Conservation (phyloP, 1,139 yeast genomes). For the Yamadazyma membranifaciens region DNA sequence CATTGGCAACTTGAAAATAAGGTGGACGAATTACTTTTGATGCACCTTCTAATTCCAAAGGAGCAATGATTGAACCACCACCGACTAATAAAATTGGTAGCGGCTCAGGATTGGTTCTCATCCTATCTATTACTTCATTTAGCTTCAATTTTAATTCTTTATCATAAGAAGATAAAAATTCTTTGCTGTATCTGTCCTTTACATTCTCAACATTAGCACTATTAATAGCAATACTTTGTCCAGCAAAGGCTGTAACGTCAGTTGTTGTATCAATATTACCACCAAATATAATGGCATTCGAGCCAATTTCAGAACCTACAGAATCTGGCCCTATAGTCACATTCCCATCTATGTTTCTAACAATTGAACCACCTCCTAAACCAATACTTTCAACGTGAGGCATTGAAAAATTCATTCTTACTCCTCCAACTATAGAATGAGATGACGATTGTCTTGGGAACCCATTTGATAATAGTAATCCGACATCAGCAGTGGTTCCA, state of each 20-base stretch:
- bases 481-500: conserved; percentile 47
- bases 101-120: conserved; percentile 42
- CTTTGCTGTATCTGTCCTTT: neutral
- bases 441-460: conserved; percentile 40
- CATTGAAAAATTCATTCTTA: conserved; percentile 42
- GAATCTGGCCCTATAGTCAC: conserved; percentile 42
- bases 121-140: conserved; percentile 34
- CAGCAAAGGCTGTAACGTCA: conserved; percentile 28
- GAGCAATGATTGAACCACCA: conserved; percentile 44
- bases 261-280: conserved; percentile 34
- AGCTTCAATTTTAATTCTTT: conserved; percentile 24
- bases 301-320: conserved; percentile 33
- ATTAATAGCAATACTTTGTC: conserved; percentile 1
- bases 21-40: conserved; percentile 34
- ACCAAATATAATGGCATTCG: conserved; percentile 32
- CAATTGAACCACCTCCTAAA: conserved; percentile 45
- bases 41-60: conserved; percentile 34
- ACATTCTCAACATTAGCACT: neutral
- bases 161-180: conserved; percentile 14
- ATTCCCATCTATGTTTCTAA: conserved; percentile 18
- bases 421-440: conserved; percentile 38
- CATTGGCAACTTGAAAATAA: conserved; percentile 40
- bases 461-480: conserved; percentile 34
- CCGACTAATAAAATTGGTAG: conserved; percentile 43
- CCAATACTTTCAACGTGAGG: conserved; percentile 35